A percentile compares a stretch with the other conserved stretches of the same genome.
Evolutionary conservation across 768 basidiomycete genomes (phyloP).

Genomic region (Lactarius hengduanensis): DNA sequence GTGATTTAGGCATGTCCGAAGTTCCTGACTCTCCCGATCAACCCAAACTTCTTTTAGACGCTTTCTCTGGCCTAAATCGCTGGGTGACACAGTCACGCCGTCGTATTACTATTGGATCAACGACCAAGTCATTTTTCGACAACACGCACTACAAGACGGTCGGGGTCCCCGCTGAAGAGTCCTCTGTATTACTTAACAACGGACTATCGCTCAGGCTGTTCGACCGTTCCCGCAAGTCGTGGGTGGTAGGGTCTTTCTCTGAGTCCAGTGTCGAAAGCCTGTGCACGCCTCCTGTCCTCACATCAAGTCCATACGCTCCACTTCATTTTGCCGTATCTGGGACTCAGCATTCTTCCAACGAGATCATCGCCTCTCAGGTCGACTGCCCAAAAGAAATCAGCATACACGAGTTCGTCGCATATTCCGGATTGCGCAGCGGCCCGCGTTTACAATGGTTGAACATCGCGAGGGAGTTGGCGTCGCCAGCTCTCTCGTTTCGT

Average conservation of each 20-base stretch:
- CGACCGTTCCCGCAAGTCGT: background rate
- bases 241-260: background rate
- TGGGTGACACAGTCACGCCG: background rate
- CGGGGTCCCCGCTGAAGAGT: slow-evolving; percentile 7
- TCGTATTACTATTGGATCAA: slow-evolving; percentile 18
- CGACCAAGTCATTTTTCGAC: slow-evolving; percentile 8
- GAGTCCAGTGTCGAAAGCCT: background rate
- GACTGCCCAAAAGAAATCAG: slow-evolving; percentile 42
- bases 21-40: background rate
- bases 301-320: background rate
- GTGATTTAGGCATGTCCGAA: slow-evolving; percentile 9
- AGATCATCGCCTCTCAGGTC: slow-evolving; percentile 43
- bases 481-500: slow-evolving; percentile 41
- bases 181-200: slow-evolving; percentile 10
- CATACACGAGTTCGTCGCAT: slow-evolving; percentile 48
- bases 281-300: slow-evolving; percentile 8
- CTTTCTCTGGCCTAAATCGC: slow-evolving; percentile 8
- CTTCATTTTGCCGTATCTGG: slow-evolving; percentile 8
- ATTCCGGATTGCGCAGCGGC: slow-evolving; percentile 47
- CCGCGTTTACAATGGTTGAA: slow-evolving; percentile 50
- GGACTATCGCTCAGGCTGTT: slow-evolving; percentile 15
- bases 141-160: slow-evolving; percentile 11
- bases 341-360: slow-evolving; percentile 38
- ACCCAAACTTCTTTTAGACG: slow-evolving; percentile 2
- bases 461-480: slow-evolving; percentile 46